A percentile compares a stretch with the other conserved stretches of the same genome.
Conservation (phyloP, 2,329 filamentous ascomycete genomes). For the Anthostomella pinea region DNA sequence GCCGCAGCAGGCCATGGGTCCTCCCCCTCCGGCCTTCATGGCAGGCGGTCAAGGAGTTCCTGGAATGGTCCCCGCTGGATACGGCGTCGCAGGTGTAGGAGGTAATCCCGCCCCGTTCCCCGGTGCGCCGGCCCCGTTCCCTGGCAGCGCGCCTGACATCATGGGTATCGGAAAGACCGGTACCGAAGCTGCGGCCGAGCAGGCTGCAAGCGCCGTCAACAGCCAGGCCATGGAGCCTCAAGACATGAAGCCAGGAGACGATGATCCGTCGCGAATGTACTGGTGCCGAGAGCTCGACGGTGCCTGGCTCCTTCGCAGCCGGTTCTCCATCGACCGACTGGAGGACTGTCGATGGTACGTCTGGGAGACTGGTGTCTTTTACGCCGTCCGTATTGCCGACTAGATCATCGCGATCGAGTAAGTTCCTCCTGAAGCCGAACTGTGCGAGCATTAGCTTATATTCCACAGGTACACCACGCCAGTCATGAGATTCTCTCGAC, state of each 20-base stretch:
- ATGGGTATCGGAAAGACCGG: constrained; percentile 51
- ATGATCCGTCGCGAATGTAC: constrained; percentile 59
- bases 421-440: constrained; percentile 10
- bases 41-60: constrained; percentile 8
- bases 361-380: constrained; percentile 56
- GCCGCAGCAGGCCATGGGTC: neutral
- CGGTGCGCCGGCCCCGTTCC: constrained; percentile 1
- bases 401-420: too few species aligned
- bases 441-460: too few species aligned
- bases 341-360: constrained; percentile 59
- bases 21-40: constrained; percentile 5
- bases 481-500: too few species aligned
- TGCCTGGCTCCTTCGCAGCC: constrained; percentile 57
- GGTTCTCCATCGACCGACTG: constrained; percentile 58
- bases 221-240: constrained; percentile 55
- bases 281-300: constrained; percentile 60
- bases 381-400: constrained; percentile 53
- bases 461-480: neutral
- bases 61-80: constrained; percentile 3
- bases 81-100: constrained; percentile 10
- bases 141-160: constrained; percentile 41
- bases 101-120: constrained; percentile 4
- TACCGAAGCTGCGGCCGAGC: constrained; percentile 45
- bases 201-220: constrained; percentile 46
- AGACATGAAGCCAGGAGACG: constrained; percentile 61